A percentile compares a stretch with the other conserved stretches of the same genome.
Evolutionary conservation across 2,329 filamentous ascomycete species (phyloP).

Genomic region (Calonectria multiphialidica): DNA sequence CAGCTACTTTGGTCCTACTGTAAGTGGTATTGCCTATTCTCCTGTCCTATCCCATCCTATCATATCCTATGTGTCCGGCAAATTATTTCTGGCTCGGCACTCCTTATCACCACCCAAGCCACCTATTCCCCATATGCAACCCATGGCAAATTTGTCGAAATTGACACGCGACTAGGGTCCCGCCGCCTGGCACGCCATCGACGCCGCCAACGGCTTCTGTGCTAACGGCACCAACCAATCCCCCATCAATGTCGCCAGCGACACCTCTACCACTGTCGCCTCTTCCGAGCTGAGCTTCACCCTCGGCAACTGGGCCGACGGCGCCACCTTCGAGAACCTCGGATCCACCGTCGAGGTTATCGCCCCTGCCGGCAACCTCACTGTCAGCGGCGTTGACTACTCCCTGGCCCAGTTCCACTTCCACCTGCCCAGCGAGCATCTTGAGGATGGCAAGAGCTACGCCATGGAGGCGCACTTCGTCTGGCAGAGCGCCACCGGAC

Average conservation of each 20-base stretch:
- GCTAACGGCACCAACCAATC: slow-evolving; percentile 64
- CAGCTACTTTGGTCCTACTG: slow-evolving; percentile 51
- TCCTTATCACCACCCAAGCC: too few relatives aligned
- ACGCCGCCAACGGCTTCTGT: slow-evolving; percentile 59
- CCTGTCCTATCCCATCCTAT: too few relatives aligned
- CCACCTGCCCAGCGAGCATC: slow-evolving; percentile 71
- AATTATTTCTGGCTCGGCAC: background rate
- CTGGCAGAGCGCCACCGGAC: slow-evolving; percentile 31
- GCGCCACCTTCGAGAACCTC: slow-evolving; percentile 62
- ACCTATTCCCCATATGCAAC: background rate
- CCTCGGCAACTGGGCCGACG: slow-evolving; percentile 51
- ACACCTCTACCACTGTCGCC: slow-evolving; percentile 42
- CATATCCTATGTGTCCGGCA: too few relatives aligned
- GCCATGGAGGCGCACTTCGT: slow-evolving; percentile 49
- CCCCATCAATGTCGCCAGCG: slow-evolving; percentile 63
- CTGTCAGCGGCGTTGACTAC: slow-evolving; percentile 54
- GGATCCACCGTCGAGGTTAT: slow-evolving; percentile 64
- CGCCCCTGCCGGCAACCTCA: slow-evolving; percentile 60
- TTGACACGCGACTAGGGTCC: slow-evolving; percentile 52
- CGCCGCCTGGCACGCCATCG: slow-evolving; percentile 63
- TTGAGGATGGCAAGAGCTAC: slow-evolving; percentile 53
- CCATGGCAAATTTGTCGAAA: background rate
- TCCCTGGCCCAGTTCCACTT: slow-evolving; percentile 69
- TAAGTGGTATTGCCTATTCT: slow-evolving; percentile 32
- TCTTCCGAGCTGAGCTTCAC: slow-evolving; percentile 48